A percentile compares a stretch with the other conserved stretches of the same genome.
Evolutionary conservation across 2,329 filamentous ascomycete species (phyloP).

Genomic region (Verticillium dahliae): DNA sequence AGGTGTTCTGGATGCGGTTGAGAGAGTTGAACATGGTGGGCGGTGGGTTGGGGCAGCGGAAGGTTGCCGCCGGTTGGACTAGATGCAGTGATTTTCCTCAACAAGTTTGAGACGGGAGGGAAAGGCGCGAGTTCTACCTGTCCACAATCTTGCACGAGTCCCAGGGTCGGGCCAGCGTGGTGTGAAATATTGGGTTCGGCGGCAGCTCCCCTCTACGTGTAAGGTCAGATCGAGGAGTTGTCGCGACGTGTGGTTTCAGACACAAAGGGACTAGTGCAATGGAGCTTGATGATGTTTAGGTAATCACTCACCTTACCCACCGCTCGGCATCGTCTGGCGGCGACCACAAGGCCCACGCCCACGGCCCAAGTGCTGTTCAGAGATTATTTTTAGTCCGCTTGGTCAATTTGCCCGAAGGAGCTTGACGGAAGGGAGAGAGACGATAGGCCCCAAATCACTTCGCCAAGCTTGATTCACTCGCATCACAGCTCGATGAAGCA

Average conservation of each 20-base stretch:
- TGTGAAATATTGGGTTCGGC: neutral
- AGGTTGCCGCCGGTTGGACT: neutral
- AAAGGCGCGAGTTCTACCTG: neutral
- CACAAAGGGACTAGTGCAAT: neutral
- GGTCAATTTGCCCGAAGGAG: no score
- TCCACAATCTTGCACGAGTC: neutral
- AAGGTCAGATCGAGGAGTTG: neutral
- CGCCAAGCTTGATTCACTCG: no score
- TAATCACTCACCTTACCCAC: no score
- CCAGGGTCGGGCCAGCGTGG: neutral
- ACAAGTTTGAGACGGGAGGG: neutral
- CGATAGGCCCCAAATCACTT: no score
- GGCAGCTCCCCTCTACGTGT: neutral
- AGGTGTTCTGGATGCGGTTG: slow-evolving; percentile 82
- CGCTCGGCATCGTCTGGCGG: no score
- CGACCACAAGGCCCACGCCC: no score
- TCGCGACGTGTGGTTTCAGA: neutral
- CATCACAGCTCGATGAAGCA: no score
- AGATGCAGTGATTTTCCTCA: neutral
- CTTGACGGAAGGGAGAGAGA: no score
- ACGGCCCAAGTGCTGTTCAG: neutral
- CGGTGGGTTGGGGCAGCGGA: neutral
- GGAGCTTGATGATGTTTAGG: neutral
- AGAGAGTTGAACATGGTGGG: slow-evolving; percentile 79
- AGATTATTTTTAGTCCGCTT: no score